Percentiles rank a stretch among this genome's conserved stretches.
Evolutionary conservation across 2,329 filamentous ascomycete species (phyloP).

Genomic region (Blumeriella jaapii): DNA sequence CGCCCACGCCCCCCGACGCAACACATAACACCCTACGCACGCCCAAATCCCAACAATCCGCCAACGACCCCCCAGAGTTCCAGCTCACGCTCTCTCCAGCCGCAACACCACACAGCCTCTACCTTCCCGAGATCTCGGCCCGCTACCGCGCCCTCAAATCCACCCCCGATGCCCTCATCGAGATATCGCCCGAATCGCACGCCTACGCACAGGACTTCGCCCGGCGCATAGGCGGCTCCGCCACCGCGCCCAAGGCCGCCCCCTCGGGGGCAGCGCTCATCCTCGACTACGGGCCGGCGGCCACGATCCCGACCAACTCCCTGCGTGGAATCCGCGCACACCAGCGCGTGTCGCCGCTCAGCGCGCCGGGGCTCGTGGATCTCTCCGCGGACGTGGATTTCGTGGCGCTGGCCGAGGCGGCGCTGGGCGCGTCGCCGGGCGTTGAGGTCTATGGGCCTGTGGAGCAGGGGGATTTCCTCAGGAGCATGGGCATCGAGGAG

Average conservation of each 20-base stretch:
- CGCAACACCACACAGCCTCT: slow-evolving; percentile 70
- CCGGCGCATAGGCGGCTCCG: slow-evolving; percentile 64
- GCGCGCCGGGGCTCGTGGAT: slow-evolving; percentile 71
- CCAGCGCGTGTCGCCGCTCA: slow-evolving; percentile 65
- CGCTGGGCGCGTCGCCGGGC: slow-evolving; percentile 59
- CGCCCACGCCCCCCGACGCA: slow-evolving; percentile 46
- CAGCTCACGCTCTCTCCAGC: slow-evolving; percentile 67
- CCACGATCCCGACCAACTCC: slow-evolving; percentile 75
- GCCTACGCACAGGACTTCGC: slow-evolving; percentile 76
- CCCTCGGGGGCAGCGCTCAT: slow-evolving; percentile 85
- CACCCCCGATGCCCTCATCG: slow-evolving; percentile 60
- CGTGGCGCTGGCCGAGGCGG: slow-evolving; percentile 70
- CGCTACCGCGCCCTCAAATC: slow-evolving; percentile 68
- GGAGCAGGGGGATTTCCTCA: slow-evolving; percentile 70
- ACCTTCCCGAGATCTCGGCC: slow-evolving; percentile 70
- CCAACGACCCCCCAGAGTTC: slow-evolving; percentile 61
- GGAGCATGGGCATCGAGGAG: slow-evolving; percentile 71
- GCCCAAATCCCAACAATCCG: slow-evolving; percentile 37
- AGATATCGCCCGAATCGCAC: slow-evolving; percentile 80
- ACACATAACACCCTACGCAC: slow-evolving; percentile 43
- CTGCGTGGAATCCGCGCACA: slow-evolving; percentile 80
- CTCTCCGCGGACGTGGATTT: slow-evolving; percentile 93
- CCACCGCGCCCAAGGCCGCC: slow-evolving; percentile 39
- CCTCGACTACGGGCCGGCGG: slow-evolving; percentile 79
- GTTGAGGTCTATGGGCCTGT: slow-evolving; percentile 91